Evolutionary conservation across 140 eudicot species (phyloP), one percentile per base, ranked within the genome.

Genomic region (Oenanthe javanica): DNA sequence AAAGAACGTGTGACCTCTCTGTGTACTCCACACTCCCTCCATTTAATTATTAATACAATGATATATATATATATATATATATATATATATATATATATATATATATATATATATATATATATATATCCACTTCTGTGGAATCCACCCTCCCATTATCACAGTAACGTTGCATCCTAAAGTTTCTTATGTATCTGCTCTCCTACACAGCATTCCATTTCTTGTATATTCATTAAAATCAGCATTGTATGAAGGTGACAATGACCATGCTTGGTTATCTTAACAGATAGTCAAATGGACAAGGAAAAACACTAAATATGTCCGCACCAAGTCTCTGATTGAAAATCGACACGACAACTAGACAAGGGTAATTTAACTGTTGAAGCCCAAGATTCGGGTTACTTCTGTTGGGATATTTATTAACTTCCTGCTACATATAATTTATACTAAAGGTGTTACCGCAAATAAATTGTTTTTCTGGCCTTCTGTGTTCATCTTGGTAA

Each of bases 11-110:
- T 77, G 79, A 46, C 50, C 49, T 77, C 59, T 75, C 43, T 77
- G 47, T 51, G 69, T 51, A 52, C 19, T 50, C 67, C 79, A 77
- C 67, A 77, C 79, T 77, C 79, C 66, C 69, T 52, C 31, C 70
- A 31, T 31, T 31, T 31, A 31, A 31, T 31, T 31, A 31, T 31
- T 31, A 31, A 31, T 31, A 31, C 31, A 31, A 31, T 31, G 31
- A n/a, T n/a, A n/a, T n/a, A n/a, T n/a, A n/a, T n/a, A n/a, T n/a
- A n/a, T n/a, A n/a, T n/a, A n/a, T n/a, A n/a, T n/a, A n/a, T n/a
- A n/a, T n/a, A n/a, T n/a, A n/a, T n/a, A n/a, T n/a, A n/a, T n/a
- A n/a, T n/a, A n/a, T n/a, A n/a, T n/a, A n/a, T n/a, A n/a, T n/a
- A n/a, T n/a, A 31, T 31, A 31, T 31, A 31, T 31, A 31, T 31